These are phyloP conservation scores for Eremothecium sinecaudum DNA, from an alignment of 1,139 yeast genomes.

Conservation along the genomic window DNA sequence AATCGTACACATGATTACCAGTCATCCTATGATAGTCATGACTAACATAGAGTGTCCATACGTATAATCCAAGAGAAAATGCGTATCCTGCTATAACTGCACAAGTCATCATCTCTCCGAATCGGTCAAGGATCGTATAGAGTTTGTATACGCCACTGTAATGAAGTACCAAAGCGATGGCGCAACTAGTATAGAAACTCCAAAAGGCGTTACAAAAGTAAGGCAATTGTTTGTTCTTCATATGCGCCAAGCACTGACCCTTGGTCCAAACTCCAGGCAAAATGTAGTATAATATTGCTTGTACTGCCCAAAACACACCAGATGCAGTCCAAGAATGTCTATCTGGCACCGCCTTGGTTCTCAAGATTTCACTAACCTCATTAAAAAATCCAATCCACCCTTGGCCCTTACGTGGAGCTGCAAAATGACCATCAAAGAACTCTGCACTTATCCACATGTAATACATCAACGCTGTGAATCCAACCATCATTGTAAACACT, in stretches of 20 bases:
- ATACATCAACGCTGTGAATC: constrained; percentile 90
- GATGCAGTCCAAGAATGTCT: constrained; percentile 59
- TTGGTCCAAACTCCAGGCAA: constrained; percentile 92
- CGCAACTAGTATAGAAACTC: constrained; percentile 65
- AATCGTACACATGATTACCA: constrained; percentile 81
- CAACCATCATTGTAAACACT: constrained; percentile 83
- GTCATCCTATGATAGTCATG: constrained; percentile 82
- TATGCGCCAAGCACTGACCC: constrained; percentile 84
- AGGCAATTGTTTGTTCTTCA: constrained; percentile 70
- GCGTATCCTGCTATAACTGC: constrained; percentile 71
- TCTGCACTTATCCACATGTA: constrained; percentile 91
- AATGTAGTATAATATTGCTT: constrained; percentile 68
- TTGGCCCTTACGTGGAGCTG: constrained; percentile 58
- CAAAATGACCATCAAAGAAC: constrained; percentile 64
- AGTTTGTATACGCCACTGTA: constrained; percentile 63
- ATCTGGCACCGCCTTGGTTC: constrained; percentile 61
- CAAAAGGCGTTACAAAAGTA: constrained; percentile 89
- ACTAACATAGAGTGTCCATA: constrained; percentile 54
- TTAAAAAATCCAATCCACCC: constrained; percentile 45
- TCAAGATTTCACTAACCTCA: constrained; percentile 36
- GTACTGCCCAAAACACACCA: constrained; percentile 58
- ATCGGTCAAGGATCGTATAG: constrained; percentile 64
- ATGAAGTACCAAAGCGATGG: constrained; percentile 52
- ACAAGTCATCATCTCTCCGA: constrained; percentile 88
- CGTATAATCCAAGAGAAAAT: constrained; percentile 54